phyloP scores from a whole-genome alignment of 108 stramenopile species.

The Tribonema minus region DNA sequence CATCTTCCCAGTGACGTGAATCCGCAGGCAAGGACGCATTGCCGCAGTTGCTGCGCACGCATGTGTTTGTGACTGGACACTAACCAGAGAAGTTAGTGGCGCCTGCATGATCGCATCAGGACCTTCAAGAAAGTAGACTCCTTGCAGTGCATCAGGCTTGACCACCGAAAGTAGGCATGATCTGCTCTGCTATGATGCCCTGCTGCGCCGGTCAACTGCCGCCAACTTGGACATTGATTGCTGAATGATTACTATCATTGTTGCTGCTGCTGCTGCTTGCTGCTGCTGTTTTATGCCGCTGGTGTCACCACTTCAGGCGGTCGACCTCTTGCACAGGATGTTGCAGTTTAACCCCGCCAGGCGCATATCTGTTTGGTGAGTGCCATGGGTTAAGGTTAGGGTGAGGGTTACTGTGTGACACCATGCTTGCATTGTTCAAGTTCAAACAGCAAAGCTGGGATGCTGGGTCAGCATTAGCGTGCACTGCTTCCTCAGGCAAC shows the following conservation, averaged over 20 bases:
- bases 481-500: no score
- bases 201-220: no score
- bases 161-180: no score
- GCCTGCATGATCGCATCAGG: background rate
- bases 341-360: background rate
- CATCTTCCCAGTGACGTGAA: background rate
- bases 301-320: background rate
- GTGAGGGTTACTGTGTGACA: background rate
- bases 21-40: background rate
- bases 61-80: background rate
- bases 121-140: background rate
- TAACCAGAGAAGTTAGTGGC: no score
- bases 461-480: background rate
- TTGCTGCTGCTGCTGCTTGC: background rate
- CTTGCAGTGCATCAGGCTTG: background rate
- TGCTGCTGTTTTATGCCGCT: background rate
- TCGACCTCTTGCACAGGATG: background rate
- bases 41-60: background rate
- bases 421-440: background rate
- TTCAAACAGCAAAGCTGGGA: background rate
- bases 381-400: background rate
- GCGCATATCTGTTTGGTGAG: background rate
- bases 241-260: background rate
- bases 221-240: no score
- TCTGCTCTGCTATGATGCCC: no score